These are phyloP conservation scores for Globisporangium echinulatum DNA, from an alignment of 352 stramenopile genomes.

Conservation along the genomic window DNA sequence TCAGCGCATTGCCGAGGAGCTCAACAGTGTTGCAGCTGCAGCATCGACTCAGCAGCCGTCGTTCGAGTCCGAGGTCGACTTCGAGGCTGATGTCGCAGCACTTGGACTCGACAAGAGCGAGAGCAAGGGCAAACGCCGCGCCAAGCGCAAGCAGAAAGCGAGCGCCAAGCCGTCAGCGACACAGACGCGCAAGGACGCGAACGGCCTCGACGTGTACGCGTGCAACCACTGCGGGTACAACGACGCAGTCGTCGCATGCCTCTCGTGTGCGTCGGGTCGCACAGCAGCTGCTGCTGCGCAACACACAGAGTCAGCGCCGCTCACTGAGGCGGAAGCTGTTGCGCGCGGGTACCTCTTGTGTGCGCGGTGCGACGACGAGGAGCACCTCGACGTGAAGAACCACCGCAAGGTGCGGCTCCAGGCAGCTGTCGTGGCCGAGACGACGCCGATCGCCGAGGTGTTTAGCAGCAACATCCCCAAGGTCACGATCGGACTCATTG, in stretches of 20 bases:
- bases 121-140: constrained; percentile 30
- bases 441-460: constrained; percentile 19
- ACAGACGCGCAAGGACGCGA: constrained; percentile 8
- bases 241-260: constrained; percentile 52
- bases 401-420: constrained; percentile 51
- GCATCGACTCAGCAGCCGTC: not conserved
- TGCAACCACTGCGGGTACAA: constrained; percentile 75
- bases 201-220: constrained; percentile 17
- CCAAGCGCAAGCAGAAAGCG: constrained; percentile 54
- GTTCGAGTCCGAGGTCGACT: constrained; percentile 28
- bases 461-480: constrained; percentile 40
- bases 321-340: constrained; percentile 50
- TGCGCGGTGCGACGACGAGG: constrained; percentile 57
- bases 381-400: constrained; percentile 52
- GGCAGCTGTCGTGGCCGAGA: constrained; percentile 19
- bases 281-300: constrained; percentile 13
- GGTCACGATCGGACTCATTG: constrained; percentile 83
- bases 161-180: constrained; percentile 4
- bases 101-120: constrained; percentile 11
- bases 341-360: constrained; percentile 65
- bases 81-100: constrained; percentile 1
- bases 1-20: constrained; percentile 51
- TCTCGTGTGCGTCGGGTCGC: constrained; percentile 34
- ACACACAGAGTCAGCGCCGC: constrained; percentile 18
- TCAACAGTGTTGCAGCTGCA: constrained; percentile 28